phyloP scores from a whole-genome alignment of 192 early-diverging fungal species.

The Coemansia sp. region DNA sequence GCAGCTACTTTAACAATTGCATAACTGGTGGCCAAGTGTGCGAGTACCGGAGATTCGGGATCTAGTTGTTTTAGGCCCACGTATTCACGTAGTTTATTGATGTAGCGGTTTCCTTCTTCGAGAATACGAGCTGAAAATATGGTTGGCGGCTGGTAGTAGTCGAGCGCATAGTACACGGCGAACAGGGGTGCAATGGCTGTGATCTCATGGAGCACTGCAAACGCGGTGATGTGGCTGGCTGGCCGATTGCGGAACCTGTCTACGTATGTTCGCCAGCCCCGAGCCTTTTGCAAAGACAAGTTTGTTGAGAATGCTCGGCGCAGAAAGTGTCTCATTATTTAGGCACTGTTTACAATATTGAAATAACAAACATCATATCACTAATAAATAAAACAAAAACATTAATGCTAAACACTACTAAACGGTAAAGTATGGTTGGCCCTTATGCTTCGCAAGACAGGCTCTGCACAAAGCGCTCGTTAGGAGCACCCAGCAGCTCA shows the following conservation, averaged over 20 bases:
- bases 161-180: conserved; percentile 67
- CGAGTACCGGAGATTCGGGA: conserved; percentile 56
- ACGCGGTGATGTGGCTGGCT: conserved; percentile 68
- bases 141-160: conserved; percentile 55
- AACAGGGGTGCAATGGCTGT: conserved; percentile 83
- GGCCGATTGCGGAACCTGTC: conserved; percentile 65
- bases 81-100: conserved; percentile 57
- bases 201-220: conserved; percentile 82
- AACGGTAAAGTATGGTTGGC: no score
- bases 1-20: conserved; percentile 72
- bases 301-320: not conserved
- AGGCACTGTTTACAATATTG: no score
- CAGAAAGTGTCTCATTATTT: not conserved
- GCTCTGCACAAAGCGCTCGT: conserved; percentile 18
- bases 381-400: not conserved
- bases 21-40: conserved; percentile 78
- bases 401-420: not conserved
- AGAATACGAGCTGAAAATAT: conserved; percentile 68
- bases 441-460: not conserved
- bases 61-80: conserved; percentile 40
- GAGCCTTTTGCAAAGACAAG: not conserved
- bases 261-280: conserved; percentile 26
- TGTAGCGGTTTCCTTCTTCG: conserved; percentile 59
- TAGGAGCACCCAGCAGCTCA: conserved; percentile 25
- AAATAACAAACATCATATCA: not conserved